Evolutionary conservation across 225 moss, liverwort and hornwort genomes (phyloP).

Genomic region (Rhytidiadelphus loreus): DNA sequence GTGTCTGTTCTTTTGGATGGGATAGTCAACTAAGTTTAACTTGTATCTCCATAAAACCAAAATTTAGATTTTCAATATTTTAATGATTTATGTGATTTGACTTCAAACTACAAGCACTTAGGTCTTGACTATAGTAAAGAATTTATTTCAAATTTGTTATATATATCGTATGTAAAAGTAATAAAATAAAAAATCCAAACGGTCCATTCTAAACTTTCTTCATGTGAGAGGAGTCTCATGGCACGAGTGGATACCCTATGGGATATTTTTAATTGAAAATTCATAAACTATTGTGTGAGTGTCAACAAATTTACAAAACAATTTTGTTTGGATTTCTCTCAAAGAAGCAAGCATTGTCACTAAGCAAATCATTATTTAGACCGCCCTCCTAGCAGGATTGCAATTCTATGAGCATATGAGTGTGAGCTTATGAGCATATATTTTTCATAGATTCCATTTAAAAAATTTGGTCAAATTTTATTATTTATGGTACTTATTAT

Average conservation of each 20-base stretch:
- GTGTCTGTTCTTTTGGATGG: background rate
- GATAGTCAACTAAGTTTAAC: background rate
- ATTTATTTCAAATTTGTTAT: background rate
- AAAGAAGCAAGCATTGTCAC: rapidly evolving
- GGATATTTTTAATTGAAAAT: background rate
- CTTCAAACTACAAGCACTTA: background rate
- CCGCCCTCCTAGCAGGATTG: too few relatives aligned
- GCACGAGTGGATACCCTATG: rapidly evolving
- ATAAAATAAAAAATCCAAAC: background rate
- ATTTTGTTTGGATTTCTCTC: background rate
- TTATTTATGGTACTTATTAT: too few relatives aligned
- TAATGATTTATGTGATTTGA: background rate
- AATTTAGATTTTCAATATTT: background rate
- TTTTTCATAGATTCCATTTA: too few relatives aligned
- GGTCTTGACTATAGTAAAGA: background rate
- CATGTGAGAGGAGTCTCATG: background rate
- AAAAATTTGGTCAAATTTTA: too few relatives aligned
- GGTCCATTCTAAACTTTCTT: background rate
- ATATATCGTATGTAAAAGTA: background rate
- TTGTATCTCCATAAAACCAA: background rate
- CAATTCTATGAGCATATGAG: too few relatives aligned
- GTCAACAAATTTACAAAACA: background rate
- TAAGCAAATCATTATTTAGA: background rate
- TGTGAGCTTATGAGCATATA: too few relatives aligned
- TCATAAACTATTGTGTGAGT: background rate